phyloP scores from a whole-genome alignment of 2,329 filamentous ascomycete genomes.

The Fonsecaea erecta region DNA sequence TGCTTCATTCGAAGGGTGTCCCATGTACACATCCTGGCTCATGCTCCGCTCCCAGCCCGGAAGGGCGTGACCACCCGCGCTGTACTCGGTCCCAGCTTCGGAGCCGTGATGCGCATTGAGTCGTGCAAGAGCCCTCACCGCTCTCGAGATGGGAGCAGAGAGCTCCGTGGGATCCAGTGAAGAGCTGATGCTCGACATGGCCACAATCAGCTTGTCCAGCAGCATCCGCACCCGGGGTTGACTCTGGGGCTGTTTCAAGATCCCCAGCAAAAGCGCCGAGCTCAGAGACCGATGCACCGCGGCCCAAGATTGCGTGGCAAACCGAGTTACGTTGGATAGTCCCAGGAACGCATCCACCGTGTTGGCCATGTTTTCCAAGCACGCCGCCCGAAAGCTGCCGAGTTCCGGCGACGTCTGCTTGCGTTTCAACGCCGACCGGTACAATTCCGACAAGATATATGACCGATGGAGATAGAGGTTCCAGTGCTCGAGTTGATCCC shows the following conservation, averaged over 20 bases:
- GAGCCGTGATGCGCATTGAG: background rate
- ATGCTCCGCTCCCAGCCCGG: background rate
- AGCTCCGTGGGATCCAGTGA: conserved; percentile 8
- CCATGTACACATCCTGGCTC: background rate
- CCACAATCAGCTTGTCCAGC: conserved; percentile 6
- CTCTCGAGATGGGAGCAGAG: conserved; percentile 9
- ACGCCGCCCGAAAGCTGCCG: background rate
- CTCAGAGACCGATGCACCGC: conserved; percentile 15
- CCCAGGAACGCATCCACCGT: conserved; percentile 24
- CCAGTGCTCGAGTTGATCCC: conserved; percentile 63
- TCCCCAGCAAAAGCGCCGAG: conserved; percentile 18
- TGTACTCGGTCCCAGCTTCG: background rate
- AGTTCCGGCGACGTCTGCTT: conserved; percentile 40
- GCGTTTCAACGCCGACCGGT: conserved; percentile 61
- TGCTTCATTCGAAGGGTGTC: background rate
- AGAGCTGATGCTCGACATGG: conserved; percentile 10
- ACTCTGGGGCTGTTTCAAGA: conserved; percentile 11
- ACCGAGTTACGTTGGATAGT: conserved; percentile 17
- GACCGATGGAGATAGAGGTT: conserved; percentile 65
- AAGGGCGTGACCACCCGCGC: background rate
- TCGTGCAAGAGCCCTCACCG: conserved; percentile 3
- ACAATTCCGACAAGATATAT: conserved; percentile 65
- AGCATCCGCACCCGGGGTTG: background rate
- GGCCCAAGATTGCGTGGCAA: conserved; percentile 8
- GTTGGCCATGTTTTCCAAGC: conserved; percentile 20